phyloP scores from a whole-genome alignment of 2,329 filamentous ascomycete genomes.

The Arachnopeziza araneosa region DNA sequence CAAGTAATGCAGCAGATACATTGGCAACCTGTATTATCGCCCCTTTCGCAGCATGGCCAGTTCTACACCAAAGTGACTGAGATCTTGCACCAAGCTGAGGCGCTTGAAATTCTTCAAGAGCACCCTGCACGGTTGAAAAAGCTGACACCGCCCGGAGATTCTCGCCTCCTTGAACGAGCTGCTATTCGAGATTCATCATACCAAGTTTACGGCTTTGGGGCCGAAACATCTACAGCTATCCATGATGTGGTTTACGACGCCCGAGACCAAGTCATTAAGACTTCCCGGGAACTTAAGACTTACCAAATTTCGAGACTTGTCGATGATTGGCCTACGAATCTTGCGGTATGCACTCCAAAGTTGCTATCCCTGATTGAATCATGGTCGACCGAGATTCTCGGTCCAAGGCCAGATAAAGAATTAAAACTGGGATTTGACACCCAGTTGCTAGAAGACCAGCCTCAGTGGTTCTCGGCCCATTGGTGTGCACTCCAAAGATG shows the following conservation, averaged over 20 bases:
- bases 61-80: conserved; percentile 34
- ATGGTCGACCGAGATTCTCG: conserved; percentile 11
- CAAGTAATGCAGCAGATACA: conserved; percentile 42
- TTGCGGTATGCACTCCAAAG: conserved; percentile 3
- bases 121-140: background rate
- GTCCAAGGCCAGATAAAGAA: conserved; percentile 1
- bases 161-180: conserved; percentile 13
- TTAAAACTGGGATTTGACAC: background rate
- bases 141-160: background rate
- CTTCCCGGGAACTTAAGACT: conserved; percentile 5
- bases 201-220: conserved; percentile 33
- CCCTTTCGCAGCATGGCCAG: conserved; percentile 40
- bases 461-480: conserved; percentile 1
- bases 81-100: conserved; percentile 33
- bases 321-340: conserved; percentile 14
- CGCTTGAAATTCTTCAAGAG: conserved; percentile 28
- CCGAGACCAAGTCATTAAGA: conserved; percentile 24
- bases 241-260: conserved; percentile 32
- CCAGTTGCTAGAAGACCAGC: background rate
- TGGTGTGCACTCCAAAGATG: conserved; percentile 14
- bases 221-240: conserved; percentile 30
- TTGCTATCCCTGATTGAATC: conserved; percentile 20
- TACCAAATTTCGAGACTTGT: conserved; percentile 17
- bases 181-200: conserved; percentile 31
- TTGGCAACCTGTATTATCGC: conserved; percentile 37